These are phyloP conservation scores for Hyphodiscus hymeniophilus DNA, from an alignment of 495 filamentous ascomycete species.

Conservation along the genomic window DNA sequence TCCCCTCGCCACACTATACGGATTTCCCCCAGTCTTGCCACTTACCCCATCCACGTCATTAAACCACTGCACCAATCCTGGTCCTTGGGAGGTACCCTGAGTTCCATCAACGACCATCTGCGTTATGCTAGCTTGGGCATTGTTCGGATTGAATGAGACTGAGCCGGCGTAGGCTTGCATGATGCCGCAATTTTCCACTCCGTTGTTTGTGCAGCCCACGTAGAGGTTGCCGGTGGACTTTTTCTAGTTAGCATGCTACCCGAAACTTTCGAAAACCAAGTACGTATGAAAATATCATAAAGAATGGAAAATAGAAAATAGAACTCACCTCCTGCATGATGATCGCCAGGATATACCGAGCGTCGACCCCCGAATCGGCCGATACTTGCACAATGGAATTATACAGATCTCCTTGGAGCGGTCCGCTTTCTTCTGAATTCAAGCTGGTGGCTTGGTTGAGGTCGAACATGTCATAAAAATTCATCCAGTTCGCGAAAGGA, in stretches of 20 bases:
- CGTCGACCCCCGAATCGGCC: slow-evolving; percentile 31
- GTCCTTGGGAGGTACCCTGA: slow-evolving; percentile 26
- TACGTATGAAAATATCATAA: not conserved
- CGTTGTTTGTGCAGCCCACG: slow-evolving; percentile 13
- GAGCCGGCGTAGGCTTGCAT: slow-evolving; percentile 30
- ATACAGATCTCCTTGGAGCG: slow-evolving; percentile 22
- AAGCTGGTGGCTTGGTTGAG: slow-evolving; percentile 11
- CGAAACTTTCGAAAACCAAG: no score
- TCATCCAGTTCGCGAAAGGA: slow-evolving; percentile 21
- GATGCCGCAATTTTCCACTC: slow-evolving; percentile 26
- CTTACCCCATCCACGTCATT: slow-evolving; percentile 1
- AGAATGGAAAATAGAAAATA: not conserved
- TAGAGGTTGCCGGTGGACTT: slow-evolving; percentile 3
- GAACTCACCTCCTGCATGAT: slow-evolving; percentile 42
- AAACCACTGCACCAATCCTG: slow-evolving; percentile 26
- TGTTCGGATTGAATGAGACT: slow-evolving; percentile 18
- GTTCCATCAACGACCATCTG: slow-evolving; percentile 33
- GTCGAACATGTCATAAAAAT: slow-evolving; percentile 21
- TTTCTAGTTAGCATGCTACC: not conserved
- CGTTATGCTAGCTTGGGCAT: slow-evolving; percentile 23
- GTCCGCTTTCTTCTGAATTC: not conserved
- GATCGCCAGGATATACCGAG: slow-evolving; percentile 31
- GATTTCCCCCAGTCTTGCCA: slow-evolving; percentile 25
- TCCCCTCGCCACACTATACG: slow-evolving; percentile 23
- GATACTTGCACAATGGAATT: slow-evolving; percentile 32